Evolutionary conservation across 192 early-diverging fungal genomes (phyloP), one percentile per base, ranked within the genome.

Genomic region (Entomortierella chlamydospora): DNA sequence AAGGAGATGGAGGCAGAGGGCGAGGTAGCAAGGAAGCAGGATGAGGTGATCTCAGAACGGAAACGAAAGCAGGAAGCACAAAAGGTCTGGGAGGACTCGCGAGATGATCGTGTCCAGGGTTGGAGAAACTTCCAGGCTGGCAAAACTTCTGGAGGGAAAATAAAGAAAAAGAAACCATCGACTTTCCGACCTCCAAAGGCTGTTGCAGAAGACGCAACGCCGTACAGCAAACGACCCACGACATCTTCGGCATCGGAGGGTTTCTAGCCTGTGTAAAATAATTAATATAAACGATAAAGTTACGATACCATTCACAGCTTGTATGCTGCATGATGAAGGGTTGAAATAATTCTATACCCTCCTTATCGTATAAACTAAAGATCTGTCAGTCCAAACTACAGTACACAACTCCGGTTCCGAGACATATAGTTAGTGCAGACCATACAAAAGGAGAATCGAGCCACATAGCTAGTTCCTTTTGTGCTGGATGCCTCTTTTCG

Each of bases 41-140:
- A 90, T 67, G 84, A 85, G 28, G 86, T 80, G n/a, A 72, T 83
- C 17, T 61, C 74, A 18, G 84, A 87, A 59, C 76, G 83, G 43
- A 90, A 88, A 64, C 81, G 86, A 49, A 90, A 89, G 61, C 78
- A 73, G 39, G 87, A 87, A 41, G 85, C 87, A 18, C 77, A 80
- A 18, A 87, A 89, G 57, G 72, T 84, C 49, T 90, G 89, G 89
- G 89, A 90, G 58, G 85, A 83, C 25, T 80, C 81, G 25, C 61
- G 89, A 52, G 87, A 90, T 30, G 81, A 84, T 20, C 81, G 89
- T 43, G 89, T 90, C 0, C 85, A 84, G 39, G 85, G 86, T 26
- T 90, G 89, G 89, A 79, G 89, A 51, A 83, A 87, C 66, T 90
- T 90, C 63, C 84, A 87, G 47, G 85, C 86, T 26, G 87, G 87